Base-by-base conservation (phyloP, 2,329 filamentous ascomycete species). In the Phyllachora maydis region DNA sequence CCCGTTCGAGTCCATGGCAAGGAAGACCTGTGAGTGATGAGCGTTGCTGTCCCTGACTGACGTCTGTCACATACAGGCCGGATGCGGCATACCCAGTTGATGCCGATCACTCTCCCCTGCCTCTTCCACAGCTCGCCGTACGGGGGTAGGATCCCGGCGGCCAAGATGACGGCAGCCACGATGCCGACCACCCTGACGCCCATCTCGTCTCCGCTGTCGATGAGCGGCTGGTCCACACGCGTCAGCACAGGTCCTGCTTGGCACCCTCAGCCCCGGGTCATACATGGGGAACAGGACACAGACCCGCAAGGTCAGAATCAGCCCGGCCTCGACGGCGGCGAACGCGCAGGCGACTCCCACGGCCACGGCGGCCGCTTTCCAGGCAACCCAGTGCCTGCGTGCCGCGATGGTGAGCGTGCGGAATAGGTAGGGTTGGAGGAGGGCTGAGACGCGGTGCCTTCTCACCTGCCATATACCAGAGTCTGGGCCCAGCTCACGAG, bases 51-150 rank as follows among this genome's bases (percentile, higher is more conserved):
- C n/a, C n/a, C n/a, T n/a, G n/a, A n/a, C n/a, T n/a, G n/a, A n/a
- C n/a, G n/a, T n/a, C n/a, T n/a, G n/a, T n/a, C n/a, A n/a, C n/a
- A n/a, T n/a, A n/a, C n/a, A n/a, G n/a, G n/a, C n/a, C n/a, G n/a
- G n/a, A n/a, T n/a, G n/a, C n/a, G n/a, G n/a, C n/a, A n/a, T n/a
- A n/a, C 37, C 34, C 42, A 51, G 54, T 65, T 66, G 26, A 72
- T 59, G 1, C 67, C 68, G 15, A 70, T 50, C 3, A 72, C 65
- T 13, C 65, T 51, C 0, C 68, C 67, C 23, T 54, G 50, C 8
- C 65, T 49, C 38, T 71, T 71, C 47, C 58, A 67, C 2, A 70
- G 45, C 37, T 73, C 67, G 26, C 56, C 56, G 32, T 69, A 73
- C 0, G 65, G 65, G 2, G 65, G 61, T 4, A 74, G 34, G 8